Evolutionary conservation across 2,329 filamentous ascomycete genomes (phyloP).

Genomic region (Claviceps pazoutovae): DNA sequence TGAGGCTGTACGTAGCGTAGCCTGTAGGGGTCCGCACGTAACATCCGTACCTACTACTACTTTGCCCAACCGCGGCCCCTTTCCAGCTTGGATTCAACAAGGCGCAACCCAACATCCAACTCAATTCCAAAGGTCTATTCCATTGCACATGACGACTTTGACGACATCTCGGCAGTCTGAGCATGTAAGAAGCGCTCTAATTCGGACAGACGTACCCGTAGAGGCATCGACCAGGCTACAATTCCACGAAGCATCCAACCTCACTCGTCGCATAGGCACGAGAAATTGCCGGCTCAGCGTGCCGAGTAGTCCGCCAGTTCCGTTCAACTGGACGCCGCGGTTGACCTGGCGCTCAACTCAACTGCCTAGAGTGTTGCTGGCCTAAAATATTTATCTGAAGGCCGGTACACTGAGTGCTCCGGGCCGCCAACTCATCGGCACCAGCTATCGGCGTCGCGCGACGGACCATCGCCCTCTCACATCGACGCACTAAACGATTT

Average conservation of each 20-base stretch:
- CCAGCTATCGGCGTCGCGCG: conserved; percentile 7
- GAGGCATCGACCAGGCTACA: neutral
- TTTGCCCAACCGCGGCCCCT: conserved; percentile 1
- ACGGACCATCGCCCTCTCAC: conserved; percentile 3
- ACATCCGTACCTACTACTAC: neutral
- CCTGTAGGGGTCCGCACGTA: neutral
- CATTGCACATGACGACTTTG: neutral
- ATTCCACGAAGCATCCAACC: neutral
- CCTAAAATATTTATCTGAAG: neutral
- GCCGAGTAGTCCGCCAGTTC: neutral
- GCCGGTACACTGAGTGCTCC: neutral
- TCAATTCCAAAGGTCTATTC: neutral
- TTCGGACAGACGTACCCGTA: no score
- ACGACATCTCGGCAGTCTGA: neutral
- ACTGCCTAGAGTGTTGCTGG: neutral
- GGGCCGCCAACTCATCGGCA: neutral
- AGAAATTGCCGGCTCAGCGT: neutral
- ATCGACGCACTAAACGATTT: neutral
- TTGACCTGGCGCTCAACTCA: neutral
- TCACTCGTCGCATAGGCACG: neutral
- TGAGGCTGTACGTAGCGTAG: neutral
- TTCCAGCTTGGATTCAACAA: neutral
- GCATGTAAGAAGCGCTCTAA: neutral
- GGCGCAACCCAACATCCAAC: neutral
- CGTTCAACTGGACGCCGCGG: neutral